Evolutionary conservation across 2,329 filamentous ascomycete species (phyloP).

Genomic region (Aspergillus sp.): DNA sequence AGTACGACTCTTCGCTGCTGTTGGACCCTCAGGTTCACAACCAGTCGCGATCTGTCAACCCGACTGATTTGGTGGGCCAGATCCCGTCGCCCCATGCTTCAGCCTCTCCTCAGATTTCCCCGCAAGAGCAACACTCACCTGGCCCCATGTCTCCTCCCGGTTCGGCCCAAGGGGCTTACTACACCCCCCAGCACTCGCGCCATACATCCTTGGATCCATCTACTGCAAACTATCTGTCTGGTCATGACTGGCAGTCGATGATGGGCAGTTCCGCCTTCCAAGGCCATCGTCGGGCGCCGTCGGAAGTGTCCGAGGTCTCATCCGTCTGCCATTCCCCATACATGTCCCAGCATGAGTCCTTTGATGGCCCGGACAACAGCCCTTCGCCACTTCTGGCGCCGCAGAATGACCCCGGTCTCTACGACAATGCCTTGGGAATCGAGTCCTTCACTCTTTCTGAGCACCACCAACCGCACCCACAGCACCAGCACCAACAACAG

Average conservation of each 20-base stretch:
- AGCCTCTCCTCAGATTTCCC: conserved; percentile 35
- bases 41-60: conserved; percentile 35
- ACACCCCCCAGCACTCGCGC: conserved; percentile 53
- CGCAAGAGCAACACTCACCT: conserved; percentile 51
- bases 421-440: conserved; percentile 73
- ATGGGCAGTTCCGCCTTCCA: conserved; percentile 61
- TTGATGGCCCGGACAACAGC: conserved; percentile 66
- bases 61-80: conserved; percentile 42
- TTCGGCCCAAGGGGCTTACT: conserved; percentile 44
- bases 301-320: conserved; percentile 88
- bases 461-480: conserved; percentile 43
- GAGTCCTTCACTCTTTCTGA: conserved; percentile 77
- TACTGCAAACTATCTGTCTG: conserved; percentile 53
- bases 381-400: conserved; percentile 77
- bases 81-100: conserved; percentile 47
- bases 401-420: conserved; percentile 65
- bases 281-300: conserved; percentile 76
- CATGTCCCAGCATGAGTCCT: conserved; percentile 69
- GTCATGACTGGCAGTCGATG: conserved; percentile 55
- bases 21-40: conserved; percentile 37
- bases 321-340: conserved; percentile 82
- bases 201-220: conserved; percentile 58
- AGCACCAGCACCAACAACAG: conserved; percentile 30
- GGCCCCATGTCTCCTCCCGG: conserved; percentile 52
- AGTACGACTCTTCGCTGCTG: conserved; percentile 35